Evolutionary conservation across 2,329 filamentous ascomycete species (phyloP), one percentile per base, ranked within the genome.

Genomic region (Raffaelea arxii): DNA sequence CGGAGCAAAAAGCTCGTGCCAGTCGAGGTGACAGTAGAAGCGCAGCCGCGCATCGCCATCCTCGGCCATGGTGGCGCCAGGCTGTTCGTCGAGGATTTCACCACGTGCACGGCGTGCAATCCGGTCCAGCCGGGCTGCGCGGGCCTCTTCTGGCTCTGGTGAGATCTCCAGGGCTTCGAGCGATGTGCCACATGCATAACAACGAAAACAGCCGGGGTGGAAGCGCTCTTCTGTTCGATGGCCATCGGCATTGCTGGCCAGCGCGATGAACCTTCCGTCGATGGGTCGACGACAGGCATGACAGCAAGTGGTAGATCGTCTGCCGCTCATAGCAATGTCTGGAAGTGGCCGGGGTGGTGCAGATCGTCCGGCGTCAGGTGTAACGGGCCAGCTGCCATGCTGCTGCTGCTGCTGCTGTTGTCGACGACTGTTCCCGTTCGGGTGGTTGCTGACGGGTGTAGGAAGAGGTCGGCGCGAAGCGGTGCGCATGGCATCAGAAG

Each of bases 21-120:
- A 98, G 69, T 98, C 92, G n/a, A 98, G 77, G 62, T 97, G 91
- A 66, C 92, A 98, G 69, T 86, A 98, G 74, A 97, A 97, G 11
- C 91, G 81, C 40, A 87, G 67, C 11, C 79, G 72, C 32, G 78
- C 75, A 60, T 91, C 84, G 37, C 84, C 82, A 55, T 91, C 85
- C 52, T 86, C 82, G 3, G 74, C 74, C 64, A 76, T 75, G 11
- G 80, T 82, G 60, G 78, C 69, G 25, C 76, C 77, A 2, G 80
- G 79, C 43, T 74, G 68, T 49, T 86, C 82, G 6, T 78, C 68
- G 11, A 86, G 63, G 1, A 76, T 59, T 53, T 82, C 75, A 22
- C 78, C 79, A 0, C 65, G 65, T 0, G 67, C 71, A 16, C 84
- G 78, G 22, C 76, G 74, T 25, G 66, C 70, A 56, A 90, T 88